Percentiles rank a stretch among this genome's conserved stretches.
phyloP scores from a whole-genome alignment of 1,139 yeast species.

The Meyerozyma sp. region DNA sequence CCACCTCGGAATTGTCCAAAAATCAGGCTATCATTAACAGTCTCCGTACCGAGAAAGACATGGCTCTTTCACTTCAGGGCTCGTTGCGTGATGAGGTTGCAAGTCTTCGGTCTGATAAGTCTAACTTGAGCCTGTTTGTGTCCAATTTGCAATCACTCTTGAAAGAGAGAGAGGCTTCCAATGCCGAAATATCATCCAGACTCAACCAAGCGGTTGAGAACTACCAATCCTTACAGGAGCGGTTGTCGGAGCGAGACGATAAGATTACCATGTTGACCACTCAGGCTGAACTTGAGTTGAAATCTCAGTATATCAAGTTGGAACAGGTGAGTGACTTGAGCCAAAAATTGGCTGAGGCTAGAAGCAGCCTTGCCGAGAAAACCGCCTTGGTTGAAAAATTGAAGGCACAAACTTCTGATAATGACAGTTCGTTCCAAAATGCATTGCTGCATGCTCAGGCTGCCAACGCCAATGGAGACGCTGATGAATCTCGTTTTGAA shows the following conservation, averaged over 20 bases:
- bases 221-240: conserved; percentile 48
- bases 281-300: conserved; percentile 53
- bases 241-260: conserved; percentile 46
- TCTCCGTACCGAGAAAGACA: conserved; percentile 49
- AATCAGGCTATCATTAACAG: conserved; percentile 44
- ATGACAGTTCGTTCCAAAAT: background rate
- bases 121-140: conserved; percentile 55
- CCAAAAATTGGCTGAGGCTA: conserved; percentile 35
- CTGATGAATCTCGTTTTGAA: conserved; percentile 8
- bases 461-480: background rate
- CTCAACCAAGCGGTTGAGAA: conserved; percentile 46
- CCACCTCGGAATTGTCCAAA: conserved; percentile 47
- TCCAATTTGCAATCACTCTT: conserved; percentile 57
- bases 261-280: conserved; percentile 40
- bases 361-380: conserved; percentile 30
- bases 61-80: conserved; percentile 45
- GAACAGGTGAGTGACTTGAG: conserved; percentile 54
- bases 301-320: conserved; percentile 62
- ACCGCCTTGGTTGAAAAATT: conserved; percentile 14
- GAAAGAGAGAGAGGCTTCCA: conserved; percentile 55
- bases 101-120: conserved; percentile 53
- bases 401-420: conserved; percentile 3
- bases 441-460: background rate
- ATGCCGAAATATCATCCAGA: conserved; percentile 46
- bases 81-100: conserved; percentile 53